Evolutionary conservation across 2,329 filamentous ascomycete genomes (phyloP), one percentile per base, ranked within the genome.

Genomic region (Knufia fluminis): DNA sequence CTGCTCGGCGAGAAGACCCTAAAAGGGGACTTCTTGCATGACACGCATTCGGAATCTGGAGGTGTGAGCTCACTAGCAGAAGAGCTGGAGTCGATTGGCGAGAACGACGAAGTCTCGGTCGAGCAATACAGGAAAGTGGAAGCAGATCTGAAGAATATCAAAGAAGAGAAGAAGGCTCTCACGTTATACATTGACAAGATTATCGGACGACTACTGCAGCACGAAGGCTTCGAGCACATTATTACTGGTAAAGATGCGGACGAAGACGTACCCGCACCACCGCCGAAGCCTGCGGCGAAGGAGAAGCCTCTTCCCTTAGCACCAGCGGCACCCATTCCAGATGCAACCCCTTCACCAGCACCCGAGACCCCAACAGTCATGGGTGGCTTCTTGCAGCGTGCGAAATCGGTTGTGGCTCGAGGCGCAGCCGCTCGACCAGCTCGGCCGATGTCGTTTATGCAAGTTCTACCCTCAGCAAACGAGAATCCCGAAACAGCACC

Each of bases 131-230:
- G 83, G 60, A 80, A 80, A 46, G 73, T 92, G 10, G 90, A 96
- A 64, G 69, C 75, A 9, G 91, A 97, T 60, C 68, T 92, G 58
- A 88, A 85, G 67, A 76, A 79, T 7, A 73, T 87, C 59, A 91
- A 86, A 70, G 91, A 95, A 65, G 84, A 95, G 72, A 97, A 98
- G 74, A 97, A 97, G 73, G 92, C 92, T 24, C 75, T 98, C 59
- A 94, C 89, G 20, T 75, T 97, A 57, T 98, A 98, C 72, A 96
- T 98, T 73, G 95, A 97, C 78, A 94, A 92, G 71, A 97, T 98
- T 66, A 95, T 98, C 65, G 92, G 92, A 66, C 85, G 92, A 50
- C 79, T 98, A 39, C 77, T 98, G 54, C 86, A 94, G 64, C 86
- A 96, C 68, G 86, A 94, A 62, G 90, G 94, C 58, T 97, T 95